phyloP scores from a whole-genome alignment of 2,329 filamentous ascomycete genomes.

The Thermothelomyces thermophilus region DNA sequence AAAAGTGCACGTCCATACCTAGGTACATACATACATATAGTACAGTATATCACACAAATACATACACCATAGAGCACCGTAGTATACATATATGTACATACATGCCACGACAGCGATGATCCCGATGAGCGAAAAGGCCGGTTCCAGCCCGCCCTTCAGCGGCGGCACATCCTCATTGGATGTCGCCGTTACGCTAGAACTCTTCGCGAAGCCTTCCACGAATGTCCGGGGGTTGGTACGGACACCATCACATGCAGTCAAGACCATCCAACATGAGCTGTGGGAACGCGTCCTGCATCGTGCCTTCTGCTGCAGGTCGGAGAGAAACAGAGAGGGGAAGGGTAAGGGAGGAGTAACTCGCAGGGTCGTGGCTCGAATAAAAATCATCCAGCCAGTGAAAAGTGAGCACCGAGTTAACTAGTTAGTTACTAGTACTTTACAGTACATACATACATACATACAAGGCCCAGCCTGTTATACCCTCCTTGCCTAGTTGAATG shows the following conservation, averaged over 20 bases:
- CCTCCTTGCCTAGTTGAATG: no score
- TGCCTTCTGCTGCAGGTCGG: slow-evolving; percentile 7
- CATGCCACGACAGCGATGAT: neutral
- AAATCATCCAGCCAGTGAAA: no score
- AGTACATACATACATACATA: no score
- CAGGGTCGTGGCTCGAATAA: no score
- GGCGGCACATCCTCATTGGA: slow-evolving; percentile 9
- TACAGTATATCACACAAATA: no score
- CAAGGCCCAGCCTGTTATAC: neutral
- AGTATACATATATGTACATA: no score
- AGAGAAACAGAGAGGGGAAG: slow-evolving; percentile 11
- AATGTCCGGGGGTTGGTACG: slow-evolving; percentile 15
- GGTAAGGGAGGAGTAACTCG: slow-evolving; percentile 1
- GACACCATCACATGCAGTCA: neutral
- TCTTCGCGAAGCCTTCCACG: slow-evolving; percentile 17
- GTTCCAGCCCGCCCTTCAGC: slow-evolving; percentile 1
- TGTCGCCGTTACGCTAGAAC: slow-evolving; percentile 6
- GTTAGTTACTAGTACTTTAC: no score
- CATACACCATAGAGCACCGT: no score
- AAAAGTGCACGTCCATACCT: no score
- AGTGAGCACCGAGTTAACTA: no score
- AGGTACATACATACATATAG: no score
- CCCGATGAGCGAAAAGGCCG: slow-evolving; percentile 3
- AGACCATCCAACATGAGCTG: neutral
- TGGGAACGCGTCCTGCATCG: neutral